Percentiles rank a stretch among this genome's conserved stretches.
Evolutionary conservation across 2,329 filamentous ascomycete genomes (phyloP).

Genomic region (Pseudofabraea citricarpa): DNA sequence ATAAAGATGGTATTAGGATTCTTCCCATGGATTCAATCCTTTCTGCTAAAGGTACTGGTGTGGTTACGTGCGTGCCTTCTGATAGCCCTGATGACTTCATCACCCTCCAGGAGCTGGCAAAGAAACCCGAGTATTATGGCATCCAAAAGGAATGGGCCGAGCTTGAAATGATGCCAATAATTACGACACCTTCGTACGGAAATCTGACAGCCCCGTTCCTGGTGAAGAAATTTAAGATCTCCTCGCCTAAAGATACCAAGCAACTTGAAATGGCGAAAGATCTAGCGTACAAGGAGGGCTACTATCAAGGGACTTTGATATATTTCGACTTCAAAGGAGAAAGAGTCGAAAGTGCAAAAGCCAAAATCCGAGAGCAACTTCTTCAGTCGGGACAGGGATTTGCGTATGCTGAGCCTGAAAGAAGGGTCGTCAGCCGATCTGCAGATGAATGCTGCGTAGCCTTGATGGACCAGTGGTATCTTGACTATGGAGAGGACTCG

Average conservation of each 20-base stretch:
- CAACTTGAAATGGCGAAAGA: slow-evolving; percentile 93
- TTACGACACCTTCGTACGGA: slow-evolving; percentile 82
- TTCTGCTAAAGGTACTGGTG: slow-evolving; percentile 89
- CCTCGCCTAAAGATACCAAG: slow-evolving; percentile 90
- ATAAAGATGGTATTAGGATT: slow-evolving; percentile 79
- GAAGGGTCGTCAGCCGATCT: slow-evolving; percentile 81
- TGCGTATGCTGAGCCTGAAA: slow-evolving; percentile 89
- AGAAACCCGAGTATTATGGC: slow-evolving; percentile 94
- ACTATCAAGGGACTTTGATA: slow-evolving; percentile 89
- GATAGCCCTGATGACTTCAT: slow-evolving; percentile 96
- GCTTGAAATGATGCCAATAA: slow-evolving; percentile 82
- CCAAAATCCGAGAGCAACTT: slow-evolving; percentile 74
- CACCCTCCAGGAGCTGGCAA: slow-evolving; percentile 79
- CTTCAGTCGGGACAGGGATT: slow-evolving; percentile 78
- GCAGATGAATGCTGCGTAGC: slow-evolving; percentile 92
- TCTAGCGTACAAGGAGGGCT: slow-evolving; percentile 93
- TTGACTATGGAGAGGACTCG: slow-evolving; percentile 88
- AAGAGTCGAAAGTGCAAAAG: slow-evolving; percentile 80
- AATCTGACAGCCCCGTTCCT: slow-evolving; percentile 78
- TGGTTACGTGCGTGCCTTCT: slow-evolving; percentile 92
- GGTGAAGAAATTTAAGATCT: slow-evolving; percentile 91
- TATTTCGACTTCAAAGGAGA: slow-evolving; percentile 85
- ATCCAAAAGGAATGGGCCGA: slow-evolving; percentile 97
- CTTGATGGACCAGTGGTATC: slow-evolving; percentile 94
- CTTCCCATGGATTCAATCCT: slow-evolving; percentile 94